Evolutionary conservation across 2,329 filamentous ascomycete species (phyloP), one percentile per base, ranked within the genome.

Genomic region (Aspergillus alliaceus): DNA sequence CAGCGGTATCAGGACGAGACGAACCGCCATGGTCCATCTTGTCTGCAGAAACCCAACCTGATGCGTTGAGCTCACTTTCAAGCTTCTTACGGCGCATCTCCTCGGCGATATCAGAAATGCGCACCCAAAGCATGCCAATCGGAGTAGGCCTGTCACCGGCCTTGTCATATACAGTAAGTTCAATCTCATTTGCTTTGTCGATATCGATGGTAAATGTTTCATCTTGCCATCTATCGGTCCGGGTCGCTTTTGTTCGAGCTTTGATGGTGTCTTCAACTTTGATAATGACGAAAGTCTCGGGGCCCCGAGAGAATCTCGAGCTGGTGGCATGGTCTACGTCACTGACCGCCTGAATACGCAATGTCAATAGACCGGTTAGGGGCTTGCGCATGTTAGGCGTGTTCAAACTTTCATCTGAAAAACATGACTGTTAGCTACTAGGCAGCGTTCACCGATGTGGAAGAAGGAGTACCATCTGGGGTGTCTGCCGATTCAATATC

Each of bases 11-110:
- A 22, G 81, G 79, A 59, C 80, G 79, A 52, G 69, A 63, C 20
- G 75, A 71, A 40, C 78, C 74, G 56, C 81, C 80, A 61, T 85
- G 86, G 47, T 86, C 90, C 90, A 98, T 96, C 71, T 93, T 90
- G 74, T 98, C 95, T 52, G 95, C 95, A 62, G 95, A 96, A 53
- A 97, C 93, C 95, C 95, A 99, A 53, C 93, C 95, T 44, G 91
- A 92, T 69, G 88, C 90, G 74, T 93, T 96, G 72, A 97, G 90
- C 72, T 99, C 95, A 14, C 91, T 90, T 77, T 99, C 95, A 60
- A 99, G 96, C 79, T 90, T 96, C 82, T 98, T 98, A 60, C 93
- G 87, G 71, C 95, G 89, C 84, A 99, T 93, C 76, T 99, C 95
- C 72, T 99, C 95, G 1, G 92, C 91, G 64, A 99, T 96, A 73